A percentile compares a stretch with the other conserved stretches of the same genome.
These are phyloP conservation scores for Amanita molliuscula DNA, from an alignment of 768 basidiomycete genomes.

Conservation along the genomic window DNA sequence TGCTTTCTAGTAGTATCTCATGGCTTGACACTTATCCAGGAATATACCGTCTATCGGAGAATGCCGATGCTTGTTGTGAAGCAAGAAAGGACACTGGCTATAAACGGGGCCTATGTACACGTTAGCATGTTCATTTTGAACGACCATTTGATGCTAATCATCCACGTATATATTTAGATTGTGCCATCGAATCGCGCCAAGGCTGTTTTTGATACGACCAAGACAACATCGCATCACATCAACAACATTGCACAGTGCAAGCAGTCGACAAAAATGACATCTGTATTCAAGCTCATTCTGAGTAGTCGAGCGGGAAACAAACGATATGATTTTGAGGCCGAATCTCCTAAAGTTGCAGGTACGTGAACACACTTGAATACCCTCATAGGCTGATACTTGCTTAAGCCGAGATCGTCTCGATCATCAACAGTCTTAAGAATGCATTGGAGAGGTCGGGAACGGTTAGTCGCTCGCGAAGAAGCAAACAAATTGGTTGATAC, in stretches of 20 bases:
- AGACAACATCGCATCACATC: conserved; percentile 89
- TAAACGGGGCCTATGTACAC: conserved; percentile 92
- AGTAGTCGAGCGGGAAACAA: conserved; percentile 67
- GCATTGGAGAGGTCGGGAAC: conserved; percentile 58
- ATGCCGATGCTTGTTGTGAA: conserved; percentile 89
- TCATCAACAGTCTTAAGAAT: conserved; percentile 53
- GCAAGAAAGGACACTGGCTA: conserved; percentile 84
- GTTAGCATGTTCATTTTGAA: conserved; percentile 27
- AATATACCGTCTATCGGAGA: conserved; percentile 89
- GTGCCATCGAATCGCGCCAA: conserved; percentile 78
- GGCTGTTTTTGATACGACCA: conserved; percentile 80
- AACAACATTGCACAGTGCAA: conserved; percentile 78
- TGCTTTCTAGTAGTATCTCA: neutral
- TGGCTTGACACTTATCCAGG: conserved; percentile 29
- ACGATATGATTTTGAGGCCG: conserved; percentile 96
- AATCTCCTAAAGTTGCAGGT: conserved; percentile 74
- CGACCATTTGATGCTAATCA: conserved; percentile 7
- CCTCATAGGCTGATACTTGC: conserved; percentile 3
- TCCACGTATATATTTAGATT: too few relatives aligned
- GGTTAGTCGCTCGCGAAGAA: conserved; percentile 50
- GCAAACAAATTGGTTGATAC: conserved; percentile 41
- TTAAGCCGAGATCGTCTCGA: conserved; percentile 69
- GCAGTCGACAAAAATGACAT: conserved; percentile 69
- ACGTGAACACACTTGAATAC: conserved; percentile 16
- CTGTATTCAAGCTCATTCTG: conserved; percentile 84